These are phyloP conservation scores for Pseudogymnoascus sp. DNA, from an alignment of 2,329 filamentous ascomycete species.

Conservation along the genomic window DNA sequence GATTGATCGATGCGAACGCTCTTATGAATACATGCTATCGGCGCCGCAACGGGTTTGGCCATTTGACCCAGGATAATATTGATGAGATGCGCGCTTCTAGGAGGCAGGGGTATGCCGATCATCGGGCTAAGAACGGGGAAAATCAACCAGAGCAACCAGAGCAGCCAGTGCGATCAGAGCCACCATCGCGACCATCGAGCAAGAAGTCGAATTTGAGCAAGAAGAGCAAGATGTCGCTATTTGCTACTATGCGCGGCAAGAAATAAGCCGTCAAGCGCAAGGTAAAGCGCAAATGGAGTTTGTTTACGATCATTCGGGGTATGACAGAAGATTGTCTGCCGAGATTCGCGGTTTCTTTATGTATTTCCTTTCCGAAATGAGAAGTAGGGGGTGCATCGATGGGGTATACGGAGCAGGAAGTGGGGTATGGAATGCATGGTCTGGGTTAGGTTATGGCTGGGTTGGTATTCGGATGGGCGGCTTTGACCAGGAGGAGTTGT, in stretches of 20 bases:
- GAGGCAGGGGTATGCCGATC: conserved; percentile 38
- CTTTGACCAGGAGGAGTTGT: background rate
- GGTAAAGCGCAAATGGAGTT: background rate
- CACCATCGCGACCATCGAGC: background rate
- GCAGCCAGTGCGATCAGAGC: too few relatives aligned
- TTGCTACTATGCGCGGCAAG: background rate
- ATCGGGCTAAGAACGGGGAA: conserved; percentile 20
- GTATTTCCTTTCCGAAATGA: background rate
- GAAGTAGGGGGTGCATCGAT: background rate
- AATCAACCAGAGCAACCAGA: too few relatives aligned
- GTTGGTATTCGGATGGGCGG: background rate
- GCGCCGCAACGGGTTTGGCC: conserved; percentile 70
- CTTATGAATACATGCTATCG: conserved; percentile 80
- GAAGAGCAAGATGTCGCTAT: too few relatives aligned
- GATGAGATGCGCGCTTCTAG: conserved; percentile 68
- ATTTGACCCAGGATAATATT: conserved; percentile 73
- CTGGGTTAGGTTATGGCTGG: background rate
- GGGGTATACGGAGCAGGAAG: background rate
- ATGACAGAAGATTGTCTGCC: background rate
- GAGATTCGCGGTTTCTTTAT: background rate
- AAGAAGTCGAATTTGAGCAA: background rate
- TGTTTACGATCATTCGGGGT: background rate
- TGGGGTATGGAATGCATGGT: background rate
- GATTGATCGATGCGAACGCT: conserved; percentile 71
- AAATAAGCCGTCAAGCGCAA: background rate